phyloP scores from a whole-genome alignment of 1,139 yeast species.

The Hansenula sp. region DNA sequence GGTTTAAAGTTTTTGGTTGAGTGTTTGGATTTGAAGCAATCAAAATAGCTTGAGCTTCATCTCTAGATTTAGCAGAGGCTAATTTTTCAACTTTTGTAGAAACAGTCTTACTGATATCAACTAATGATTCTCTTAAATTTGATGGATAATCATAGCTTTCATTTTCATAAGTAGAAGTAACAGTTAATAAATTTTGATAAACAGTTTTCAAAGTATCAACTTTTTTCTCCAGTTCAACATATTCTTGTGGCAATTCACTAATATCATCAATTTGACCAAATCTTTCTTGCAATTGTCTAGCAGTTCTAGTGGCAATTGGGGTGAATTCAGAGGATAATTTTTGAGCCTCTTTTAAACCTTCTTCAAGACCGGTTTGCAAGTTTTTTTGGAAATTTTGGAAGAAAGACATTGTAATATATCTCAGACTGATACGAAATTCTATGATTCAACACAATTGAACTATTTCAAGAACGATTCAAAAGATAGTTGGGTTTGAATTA shows the following conservation, averaged over 20 bases:
- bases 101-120: slow-evolving; percentile 68
- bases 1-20: slow-evolving; percentile 82
- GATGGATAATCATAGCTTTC: slow-evolving; percentile 89
- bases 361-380: slow-evolving; percentile 21
- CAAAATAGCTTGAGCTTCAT: slow-evolving; percentile 80
- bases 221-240: slow-evolving; percentile 67
- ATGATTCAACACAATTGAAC: neutral
- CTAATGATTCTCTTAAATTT: slow-evolving; percentile 68
- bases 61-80: slow-evolving; percentile 72
- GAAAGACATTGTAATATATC: slow-evolving; percentile 23
- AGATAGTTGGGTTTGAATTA: neutral
- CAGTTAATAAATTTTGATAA: slow-evolving; percentile 68
- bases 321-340: slow-evolving; percentile 23
- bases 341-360: slow-evolving; percentile 23
- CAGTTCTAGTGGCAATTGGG: slow-evolving; percentile 71
- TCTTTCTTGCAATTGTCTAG: slow-evolving; percentile 73
- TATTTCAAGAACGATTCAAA: no score
- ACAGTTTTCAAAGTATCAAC: slow-evolving; percentile 73
- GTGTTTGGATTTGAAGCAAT: slow-evolving; percentile 50
- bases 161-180: slow-evolving; percentile 66
- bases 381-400: slow-evolving; percentile 23
- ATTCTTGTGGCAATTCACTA: slow-evolving; percentile 82
- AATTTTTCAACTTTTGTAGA: slow-evolving; percentile 64
- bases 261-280: slow-evolving; percentile 77
- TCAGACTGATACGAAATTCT: no score